A percentile compares a stretch with the other conserved stretches of the same genome.
These are phyloP conservation scores for Penstemon eatonii DNA, from an alignment of 257 asterid species.

Conservation along the genomic window DNA sequence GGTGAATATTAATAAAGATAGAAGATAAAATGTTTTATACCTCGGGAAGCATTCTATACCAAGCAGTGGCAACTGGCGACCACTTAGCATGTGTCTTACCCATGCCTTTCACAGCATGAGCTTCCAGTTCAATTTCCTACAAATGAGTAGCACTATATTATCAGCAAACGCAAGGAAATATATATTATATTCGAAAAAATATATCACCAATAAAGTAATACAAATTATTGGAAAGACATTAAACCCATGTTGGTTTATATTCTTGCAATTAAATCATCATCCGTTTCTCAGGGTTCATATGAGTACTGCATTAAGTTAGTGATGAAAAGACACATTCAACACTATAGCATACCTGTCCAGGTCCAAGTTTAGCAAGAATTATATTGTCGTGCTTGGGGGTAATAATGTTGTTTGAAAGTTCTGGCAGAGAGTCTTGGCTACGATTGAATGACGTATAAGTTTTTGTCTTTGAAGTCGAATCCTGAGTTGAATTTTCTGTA, in stretches of 20 bases:
- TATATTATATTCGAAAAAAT: not conserved
- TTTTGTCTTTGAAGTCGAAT: conserved; percentile 46
- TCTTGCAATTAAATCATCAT: conserved; percentile 18
- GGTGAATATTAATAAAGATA: not conserved
- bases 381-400: conserved; percentile 60
- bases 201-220: conserved; percentile 19
- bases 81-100: conserved; percentile 98
- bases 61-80: conserved; percentile 98
- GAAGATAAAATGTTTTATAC: conserved; percentile 33
- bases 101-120: conserved; percentile 92
- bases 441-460: conserved; percentile 80
- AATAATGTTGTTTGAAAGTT: conserved; percentile 53
- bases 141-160: conserved; percentile 21
- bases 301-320: not conserved
- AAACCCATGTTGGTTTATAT: not conserved
- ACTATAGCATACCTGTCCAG: conserved; percentile 70
- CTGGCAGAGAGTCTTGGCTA: conserved; percentile 70
- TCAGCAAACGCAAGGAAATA: conserved; percentile 1
- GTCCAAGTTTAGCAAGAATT: conserved; percentile 72
- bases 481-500: conserved; percentile 40
- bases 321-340: conserved; percentile 17
- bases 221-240: not conserved
- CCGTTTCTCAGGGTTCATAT: conserved; percentile 8
- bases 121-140: conserved; percentile 97
- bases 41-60: conserved; percentile 99